A percentile compares a stretch with the other conserved stretches of the same genome.
Conservation (phyloP, 2,329 filamentous ascomycete species). For the Colletotrichum sp. region DNA sequence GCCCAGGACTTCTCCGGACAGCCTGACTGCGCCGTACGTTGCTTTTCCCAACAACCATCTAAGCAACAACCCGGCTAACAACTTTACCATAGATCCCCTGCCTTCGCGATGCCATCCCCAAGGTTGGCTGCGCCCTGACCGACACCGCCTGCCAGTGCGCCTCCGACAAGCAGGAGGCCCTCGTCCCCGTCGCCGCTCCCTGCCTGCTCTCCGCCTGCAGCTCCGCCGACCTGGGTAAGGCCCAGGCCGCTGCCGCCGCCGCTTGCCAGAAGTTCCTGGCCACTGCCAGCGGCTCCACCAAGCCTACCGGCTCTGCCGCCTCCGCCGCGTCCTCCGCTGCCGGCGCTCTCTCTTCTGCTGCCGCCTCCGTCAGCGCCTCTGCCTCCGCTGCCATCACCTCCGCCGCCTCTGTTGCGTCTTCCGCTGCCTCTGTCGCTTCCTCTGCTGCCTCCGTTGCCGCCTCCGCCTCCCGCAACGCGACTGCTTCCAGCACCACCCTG, state of each 20-base stretch:
- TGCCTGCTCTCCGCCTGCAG: conserved; percentile 41
- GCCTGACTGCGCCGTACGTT: conserved; percentile 46
- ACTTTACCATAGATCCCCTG: conserved; percentile 31
- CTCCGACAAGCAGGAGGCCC: conserved; percentile 33
- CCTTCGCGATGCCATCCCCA: conserved; percentile 36
- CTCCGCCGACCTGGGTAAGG: conserved; percentile 31
- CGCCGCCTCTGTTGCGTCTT: conserved; percentile 25
- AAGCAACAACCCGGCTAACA: background rate
- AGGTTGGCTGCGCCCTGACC: conserved; percentile 38
- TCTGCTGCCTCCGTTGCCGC: background rate
- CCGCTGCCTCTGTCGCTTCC: conserved; percentile 19
- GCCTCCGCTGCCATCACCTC: conserved; percentile 35
- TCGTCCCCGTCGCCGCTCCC: conserved; percentile 30
- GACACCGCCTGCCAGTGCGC: conserved; percentile 46
- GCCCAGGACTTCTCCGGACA: conserved; percentile 41
- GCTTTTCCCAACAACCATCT: background rate
- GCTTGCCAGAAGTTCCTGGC: conserved; percentile 28
- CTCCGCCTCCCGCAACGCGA: conserved; percentile 21
- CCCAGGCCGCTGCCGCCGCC: conserved; percentile 32
- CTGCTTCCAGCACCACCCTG: background rate
- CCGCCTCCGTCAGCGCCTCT: background rate
- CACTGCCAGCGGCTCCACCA: background rate
- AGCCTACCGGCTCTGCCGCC: background rate
- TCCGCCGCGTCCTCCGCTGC: background rate
- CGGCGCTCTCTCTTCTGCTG: background rate